Conservation (phyloP, 2,329 filamentous ascomycete species). For the Penicillium sp. region DNA sequence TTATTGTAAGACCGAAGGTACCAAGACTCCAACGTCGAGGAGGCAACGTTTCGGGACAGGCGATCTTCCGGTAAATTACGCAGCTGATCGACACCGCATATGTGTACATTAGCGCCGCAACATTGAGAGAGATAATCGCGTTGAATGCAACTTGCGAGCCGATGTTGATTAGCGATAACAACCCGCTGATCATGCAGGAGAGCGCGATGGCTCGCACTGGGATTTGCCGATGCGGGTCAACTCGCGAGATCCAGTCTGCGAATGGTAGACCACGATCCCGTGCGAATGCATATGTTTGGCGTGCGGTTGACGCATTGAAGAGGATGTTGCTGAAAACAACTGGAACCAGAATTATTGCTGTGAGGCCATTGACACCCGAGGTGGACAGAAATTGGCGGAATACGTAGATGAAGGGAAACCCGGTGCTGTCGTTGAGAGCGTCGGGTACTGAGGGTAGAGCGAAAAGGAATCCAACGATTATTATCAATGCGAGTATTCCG, state of each 20-base stretch:
- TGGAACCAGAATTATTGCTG: slow-evolving; percentile 45
- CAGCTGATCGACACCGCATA: slow-evolving; percentile 53
- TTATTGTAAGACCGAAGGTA: slow-evolving; percentile 45
- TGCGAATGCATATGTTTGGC: slow-evolving; percentile 47
- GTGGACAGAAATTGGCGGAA: slow-evolving; percentile 37
- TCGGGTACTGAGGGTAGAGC: slow-evolving; percentile 32
- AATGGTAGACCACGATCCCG: slow-evolving; percentile 47
- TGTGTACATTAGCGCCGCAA: slow-evolving; percentile 50
- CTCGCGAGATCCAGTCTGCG: slow-evolving; percentile 40
- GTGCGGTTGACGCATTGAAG: slow-evolving; percentile 41
- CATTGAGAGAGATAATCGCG: slow-evolving; percentile 52
- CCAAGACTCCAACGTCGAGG: slow-evolving; percentile 47
- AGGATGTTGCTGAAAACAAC: slow-evolving; percentile 43
- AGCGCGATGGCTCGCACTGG: slow-evolving; percentile 44
- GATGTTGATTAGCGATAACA: slow-evolving; percentile 54
- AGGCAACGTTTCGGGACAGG: slow-evolving; percentile 41
- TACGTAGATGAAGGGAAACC: slow-evolving; percentile 51
- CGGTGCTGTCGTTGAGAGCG: slow-evolving; percentile 43
- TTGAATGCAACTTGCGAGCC: slow-evolving; percentile 53
- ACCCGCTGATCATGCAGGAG: slow-evolving; percentile 32
- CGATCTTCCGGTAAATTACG: slow-evolving; percentile 47
- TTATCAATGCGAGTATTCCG: slow-evolving; percentile 45
- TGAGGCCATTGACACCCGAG: slow-evolving; percentile 32
- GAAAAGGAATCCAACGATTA: slow-evolving; percentile 48
- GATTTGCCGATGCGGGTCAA: slow-evolving; percentile 40